phyloP scores from a whole-genome alignment of 2,329 filamentous ascomycete genomes.

The Didymella pomorum region DNA sequence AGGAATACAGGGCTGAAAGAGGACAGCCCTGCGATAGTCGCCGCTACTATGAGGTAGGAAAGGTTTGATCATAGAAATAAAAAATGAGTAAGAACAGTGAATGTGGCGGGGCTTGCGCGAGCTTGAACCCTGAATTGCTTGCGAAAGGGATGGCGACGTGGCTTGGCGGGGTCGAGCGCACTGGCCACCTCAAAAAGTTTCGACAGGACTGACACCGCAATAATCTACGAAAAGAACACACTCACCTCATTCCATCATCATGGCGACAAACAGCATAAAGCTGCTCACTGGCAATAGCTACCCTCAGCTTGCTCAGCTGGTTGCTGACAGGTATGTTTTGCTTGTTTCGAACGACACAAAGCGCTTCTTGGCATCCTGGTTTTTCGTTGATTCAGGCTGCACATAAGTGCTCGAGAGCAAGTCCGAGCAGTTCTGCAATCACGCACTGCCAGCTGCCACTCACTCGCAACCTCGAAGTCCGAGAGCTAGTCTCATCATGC shows the following conservation, averaged over 20 bases:
- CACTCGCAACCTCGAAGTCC: not conserved
- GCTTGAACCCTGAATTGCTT: conserved; percentile 2
- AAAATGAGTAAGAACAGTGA: not conserved
- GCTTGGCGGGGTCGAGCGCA: conserved; percentile 22
- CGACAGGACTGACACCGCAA: conserved; percentile 10
- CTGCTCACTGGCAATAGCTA: conserved; percentile 79
- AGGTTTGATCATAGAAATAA: not conserved
- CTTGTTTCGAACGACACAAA: conserved; percentile 13
- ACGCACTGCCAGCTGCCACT: not conserved
- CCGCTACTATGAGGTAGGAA: not conserved
- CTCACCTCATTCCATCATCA: conserved; percentile 46
- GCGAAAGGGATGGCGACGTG: not conserved
- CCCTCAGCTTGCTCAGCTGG: conserved; percentile 73
- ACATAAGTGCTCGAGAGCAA: conserved; percentile 4
- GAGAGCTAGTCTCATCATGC: conserved; percentile 68
- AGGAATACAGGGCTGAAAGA: not conserved
- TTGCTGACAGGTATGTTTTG: conserved; percentile 67
- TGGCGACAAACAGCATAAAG: conserved; percentile 79
- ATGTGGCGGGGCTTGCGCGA: not conserved
- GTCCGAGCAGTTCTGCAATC: not conserved
- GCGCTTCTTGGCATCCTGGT: conserved; percentile 20
- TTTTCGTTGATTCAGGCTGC: conserved; percentile 2
- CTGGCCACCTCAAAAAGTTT: conserved; percentile 36
- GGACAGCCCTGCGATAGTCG: not conserved
- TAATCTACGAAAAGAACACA: conserved; percentile 24